Evolutionary conservation across 306 rosid species (phyloP).

Genomic region (Psophocarpus tetragonolobus): DNA sequence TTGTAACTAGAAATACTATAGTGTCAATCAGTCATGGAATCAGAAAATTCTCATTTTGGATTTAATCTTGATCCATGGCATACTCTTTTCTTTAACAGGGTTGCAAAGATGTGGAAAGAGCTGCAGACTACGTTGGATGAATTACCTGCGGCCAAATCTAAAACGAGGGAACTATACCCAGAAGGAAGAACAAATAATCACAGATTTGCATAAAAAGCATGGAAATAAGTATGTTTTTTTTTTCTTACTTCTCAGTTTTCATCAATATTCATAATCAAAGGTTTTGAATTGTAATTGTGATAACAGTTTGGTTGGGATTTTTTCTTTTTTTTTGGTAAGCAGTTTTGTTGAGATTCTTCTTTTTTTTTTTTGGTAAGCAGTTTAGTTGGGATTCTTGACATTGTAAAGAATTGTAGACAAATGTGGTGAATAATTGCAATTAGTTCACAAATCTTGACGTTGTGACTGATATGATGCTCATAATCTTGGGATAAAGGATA

Average conservation of each 20-base stretch:
- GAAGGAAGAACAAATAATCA: conserved; percentile 60
- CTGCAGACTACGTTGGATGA: conserved; percentile 82
- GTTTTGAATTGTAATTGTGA: no score
- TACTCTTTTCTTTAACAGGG: conserved; percentile 38
- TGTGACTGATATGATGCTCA: neutral
- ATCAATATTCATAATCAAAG: no score
- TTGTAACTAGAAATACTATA: neutral
- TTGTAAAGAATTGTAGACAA: neutral
- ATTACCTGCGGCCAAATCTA: conserved; percentile 68
- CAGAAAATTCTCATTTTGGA: neutral
- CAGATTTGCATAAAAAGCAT: conserved; percentile 53
- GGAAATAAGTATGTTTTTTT: conserved; percentile 67
- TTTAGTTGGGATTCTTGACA: neutral
- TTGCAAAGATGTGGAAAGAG: conserved; percentile 84
- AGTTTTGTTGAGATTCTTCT: neutral
- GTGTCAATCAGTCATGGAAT: neutral
- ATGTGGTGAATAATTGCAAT: neutral
- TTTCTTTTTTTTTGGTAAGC: no score
- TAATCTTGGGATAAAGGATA: neutral
- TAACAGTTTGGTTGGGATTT: neutral
- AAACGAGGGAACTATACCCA: conserved; percentile 62
- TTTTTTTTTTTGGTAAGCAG: no score
- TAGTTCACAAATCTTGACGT: neutral
- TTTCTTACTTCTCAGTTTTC: neutral
- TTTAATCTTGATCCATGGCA: neutral